Evolutionary conservation across 306 rosid species (phyloP).

Genomic region (Sechiopsis laciniata): DNA sequence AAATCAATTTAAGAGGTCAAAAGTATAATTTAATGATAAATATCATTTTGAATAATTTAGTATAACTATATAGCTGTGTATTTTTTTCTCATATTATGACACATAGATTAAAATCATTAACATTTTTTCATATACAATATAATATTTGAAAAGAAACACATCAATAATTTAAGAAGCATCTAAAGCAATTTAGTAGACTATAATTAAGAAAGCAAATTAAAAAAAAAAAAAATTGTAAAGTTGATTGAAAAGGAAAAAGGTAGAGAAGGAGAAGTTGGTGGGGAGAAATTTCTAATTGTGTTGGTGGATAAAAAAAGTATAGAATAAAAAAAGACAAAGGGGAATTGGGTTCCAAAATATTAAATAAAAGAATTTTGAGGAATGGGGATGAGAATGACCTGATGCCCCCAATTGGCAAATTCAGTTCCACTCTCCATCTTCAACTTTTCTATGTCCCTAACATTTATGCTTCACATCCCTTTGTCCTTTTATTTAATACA

Average conservation of each 20-base stretch:
- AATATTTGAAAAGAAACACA: neutral
- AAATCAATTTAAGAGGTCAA: no score
- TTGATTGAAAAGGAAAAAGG: neutral
- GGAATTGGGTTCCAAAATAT: neutral
- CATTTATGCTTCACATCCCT: slow-evolving; percentile 1
- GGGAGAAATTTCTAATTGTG: neutral
- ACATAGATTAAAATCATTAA: no score
- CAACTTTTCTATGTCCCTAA: no score
- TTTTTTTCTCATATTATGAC: no score
- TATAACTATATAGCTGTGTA: no score
- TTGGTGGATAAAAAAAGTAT: neutral
- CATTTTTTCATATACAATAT: neutral
- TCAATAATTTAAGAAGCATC: neutral
- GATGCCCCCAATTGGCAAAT: no score
- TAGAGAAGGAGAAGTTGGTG: slow-evolving; percentile 3
- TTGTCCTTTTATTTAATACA: neutral
- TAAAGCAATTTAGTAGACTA: no score
- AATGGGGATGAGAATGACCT: neutral
- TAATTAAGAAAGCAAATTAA: neutral
- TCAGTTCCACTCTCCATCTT: no score
- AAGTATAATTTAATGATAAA: no score
- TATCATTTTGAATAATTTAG: no score
- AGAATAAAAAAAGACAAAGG: neutral
- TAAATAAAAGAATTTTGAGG: slow-evolving; percentile 7
- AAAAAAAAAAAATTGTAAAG: neutral